Base-by-base conservation (phyloP, 2,329 filamentous ascomycete species). In the Colletotrichum phormii region DNA sequence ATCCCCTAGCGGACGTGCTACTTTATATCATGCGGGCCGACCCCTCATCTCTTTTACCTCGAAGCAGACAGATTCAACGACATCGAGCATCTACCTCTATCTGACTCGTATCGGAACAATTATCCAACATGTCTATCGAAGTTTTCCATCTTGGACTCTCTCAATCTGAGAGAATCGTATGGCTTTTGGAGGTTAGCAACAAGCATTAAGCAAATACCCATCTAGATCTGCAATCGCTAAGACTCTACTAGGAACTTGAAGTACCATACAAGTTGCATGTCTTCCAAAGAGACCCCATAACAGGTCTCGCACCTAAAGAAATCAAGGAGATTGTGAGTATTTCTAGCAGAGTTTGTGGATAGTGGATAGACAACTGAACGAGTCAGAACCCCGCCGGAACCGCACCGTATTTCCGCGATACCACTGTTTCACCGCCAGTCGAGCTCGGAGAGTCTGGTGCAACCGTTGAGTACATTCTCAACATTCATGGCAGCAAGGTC, bases 331-430 rank as follows among this genome's bases (percentile, higher is more conserved):
- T 73, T 6, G 71, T 73, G 46, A 61, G 71, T 57, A 5, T 13
- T 15, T 49, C n/a, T 4, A 2, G 15, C 18, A 31, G 12, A 2
- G 13, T 18, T 49, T 11, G 9, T 8, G 13, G 18, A 2, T 22
- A 37, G 15, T 9, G 61, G 11, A 31, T 29, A 22, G 12, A 31
- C 64, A 7, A 22, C 60, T 64, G 31, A 69, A 35, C 37, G 37
- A 15, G 11, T 42, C 55, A 73, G 22, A 85, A 89, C 75, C 87
- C 86, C 0, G 79, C 87, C 42, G 89, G 89, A 18, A 84, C 88
- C 0, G 89, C 91, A 0, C 91, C 91, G 4, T 83, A 92, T 22
- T 88, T 93, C 61, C 84, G 89, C 76, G 89, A 92, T 76, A 84
- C 84, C 26, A 79, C 84, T 42, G 75, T 91, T 67, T 87, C 83